phyloP scores from a whole-genome alignment of 78 protist species.

The Diacronema lutheri region DNA sequence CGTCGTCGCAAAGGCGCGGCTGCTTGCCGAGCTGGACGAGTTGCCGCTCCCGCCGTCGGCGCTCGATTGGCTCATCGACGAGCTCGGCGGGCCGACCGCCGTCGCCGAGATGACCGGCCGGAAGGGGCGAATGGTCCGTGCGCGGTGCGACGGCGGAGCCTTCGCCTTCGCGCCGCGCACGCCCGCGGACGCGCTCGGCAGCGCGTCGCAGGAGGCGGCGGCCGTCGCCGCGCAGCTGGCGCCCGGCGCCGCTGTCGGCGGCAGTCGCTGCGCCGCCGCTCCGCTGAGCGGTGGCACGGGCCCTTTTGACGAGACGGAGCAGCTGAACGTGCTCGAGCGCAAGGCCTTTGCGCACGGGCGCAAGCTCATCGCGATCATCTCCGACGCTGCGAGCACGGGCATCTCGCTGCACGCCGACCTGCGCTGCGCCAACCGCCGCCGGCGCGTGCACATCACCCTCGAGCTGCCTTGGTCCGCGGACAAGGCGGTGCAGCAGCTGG shows the following conservation, averaged over 20 bases:
- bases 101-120: conserved; percentile 29
- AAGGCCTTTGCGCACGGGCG: background rate
- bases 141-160: too few species aligned
- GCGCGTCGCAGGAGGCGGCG: too few species aligned
- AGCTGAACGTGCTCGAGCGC: too few species aligned
- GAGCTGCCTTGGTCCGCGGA: conserved; percentile 16
- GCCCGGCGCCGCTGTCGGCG: too few species aligned
- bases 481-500: conserved; percentile 23
- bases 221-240: too few species aligned
- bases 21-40: background rate
- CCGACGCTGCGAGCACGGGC: conserved; percentile 22
- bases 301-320: too few species aligned
- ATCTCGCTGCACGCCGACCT: conserved; percentile 30
- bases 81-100: background rate
- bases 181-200: too few species aligned
- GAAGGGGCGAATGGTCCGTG: background rate
- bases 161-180: too few species aligned
- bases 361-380: conserved; percentile 20
- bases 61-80: background rate
- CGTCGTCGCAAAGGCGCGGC: too few species aligned
- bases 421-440: background rate
- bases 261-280: too few species aligned
- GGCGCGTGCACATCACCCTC: conserved; percentile 8
- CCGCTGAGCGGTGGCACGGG: too few species aligned
- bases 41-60: background rate